Conservation (phyloP, 2,329 filamentous ascomycete genomes). For the Hypoxylon sp. region DNA sequence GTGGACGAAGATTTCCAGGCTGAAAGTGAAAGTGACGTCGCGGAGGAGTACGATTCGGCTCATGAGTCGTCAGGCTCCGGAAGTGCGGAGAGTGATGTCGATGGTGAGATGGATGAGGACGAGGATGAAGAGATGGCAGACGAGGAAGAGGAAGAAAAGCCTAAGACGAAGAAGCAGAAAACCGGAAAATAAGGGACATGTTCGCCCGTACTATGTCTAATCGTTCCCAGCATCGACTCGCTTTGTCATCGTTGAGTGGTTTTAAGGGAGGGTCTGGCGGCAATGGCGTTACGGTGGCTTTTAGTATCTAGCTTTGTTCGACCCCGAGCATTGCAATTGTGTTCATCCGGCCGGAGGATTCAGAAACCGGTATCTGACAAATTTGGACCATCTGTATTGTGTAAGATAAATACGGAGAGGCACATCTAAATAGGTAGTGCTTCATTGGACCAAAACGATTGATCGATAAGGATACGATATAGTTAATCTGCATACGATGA, state of each 20-base stretch:
- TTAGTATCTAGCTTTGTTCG: constrained; percentile 17
- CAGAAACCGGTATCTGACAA: constrained; percentile 9
- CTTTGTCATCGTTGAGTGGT: constrained; percentile 32
- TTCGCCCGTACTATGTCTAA: constrained; percentile 6
- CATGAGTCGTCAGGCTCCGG: constrained; percentile 87
- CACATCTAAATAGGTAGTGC: constrained; percentile 9
- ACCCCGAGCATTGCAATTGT: constrained; percentile 7
- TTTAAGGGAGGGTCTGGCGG: constrained; percentile 29
- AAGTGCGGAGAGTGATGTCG: constrained; percentile 75
- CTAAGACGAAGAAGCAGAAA: constrained; percentile 63
- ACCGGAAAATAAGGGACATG: constrained; percentile 47
- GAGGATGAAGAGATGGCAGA: constrained; percentile 56
- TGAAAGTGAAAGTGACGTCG: constrained; percentile 93
- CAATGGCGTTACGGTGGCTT: constrained; percentile 41
- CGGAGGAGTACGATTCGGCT: constrained; percentile 93
- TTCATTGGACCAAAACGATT: constrained; percentile 8
- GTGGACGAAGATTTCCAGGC: constrained; percentile 96
- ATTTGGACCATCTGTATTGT: constrained; percentile 5
- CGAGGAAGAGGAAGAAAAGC: constrained; percentile 55
- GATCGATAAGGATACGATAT: constrained; percentile 17
- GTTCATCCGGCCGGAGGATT: constrained; percentile 21
- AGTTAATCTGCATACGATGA: neutral
- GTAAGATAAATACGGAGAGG: constrained; percentile 2
- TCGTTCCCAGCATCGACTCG: constrained; percentile 21
- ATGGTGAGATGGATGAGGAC: constrained; percentile 58